Evolutionary conservation across 371 early-diverging fungal species (phyloP).

Genomic region (Circinella minor): DNA sequence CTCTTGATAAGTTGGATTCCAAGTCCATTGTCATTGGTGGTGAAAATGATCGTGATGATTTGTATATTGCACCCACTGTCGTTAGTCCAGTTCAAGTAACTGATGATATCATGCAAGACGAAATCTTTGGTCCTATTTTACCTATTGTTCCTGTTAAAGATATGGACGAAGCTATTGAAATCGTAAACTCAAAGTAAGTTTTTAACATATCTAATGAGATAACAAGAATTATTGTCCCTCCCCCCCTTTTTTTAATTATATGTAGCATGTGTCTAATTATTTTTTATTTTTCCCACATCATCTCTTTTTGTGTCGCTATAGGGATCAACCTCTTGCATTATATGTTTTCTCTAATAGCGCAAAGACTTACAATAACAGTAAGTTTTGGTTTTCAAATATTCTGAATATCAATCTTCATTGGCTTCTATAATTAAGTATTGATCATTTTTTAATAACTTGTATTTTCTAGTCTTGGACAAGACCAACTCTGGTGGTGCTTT

Average conservation of each 20-base stretch:
- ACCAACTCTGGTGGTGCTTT: constrained; percentile 72
- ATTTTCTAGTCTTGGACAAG: constrained; percentile 32
- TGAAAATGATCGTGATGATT: constrained; percentile 55
- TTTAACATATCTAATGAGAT: neutral
- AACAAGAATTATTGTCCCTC: too few species aligned
- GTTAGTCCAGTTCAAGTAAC: constrained; percentile 60
- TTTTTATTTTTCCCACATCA: neutral
- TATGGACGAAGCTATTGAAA: constrained; percentile 76
- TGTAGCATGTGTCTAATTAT: neutral
- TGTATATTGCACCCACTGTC: constrained; percentile 72
- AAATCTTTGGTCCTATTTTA: constrained; percentile 86
- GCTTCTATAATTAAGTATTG: neutral
- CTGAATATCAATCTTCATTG: neutral
- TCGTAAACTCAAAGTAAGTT: constrained; percentile 74
- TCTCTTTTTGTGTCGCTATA: constrained; percentile 8
- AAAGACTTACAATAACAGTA: constrained; percentile 37
- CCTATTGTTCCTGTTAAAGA: constrained; percentile 79
- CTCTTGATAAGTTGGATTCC: constrained; percentile 55
- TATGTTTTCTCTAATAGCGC: constrained; percentile 62
- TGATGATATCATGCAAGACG: constrained; percentile 69
- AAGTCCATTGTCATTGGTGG: constrained; percentile 60
- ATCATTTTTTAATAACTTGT: neutral
- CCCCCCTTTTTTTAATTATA: neutral
- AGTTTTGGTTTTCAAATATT: constrained; percentile 7
- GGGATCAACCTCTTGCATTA: constrained; percentile 71